These are phyloP conservation scores for Trichoderma koningii DNA, from an alignment of 2,329 filamentous ascomycete genomes.

Conservation along the genomic window DNA sequence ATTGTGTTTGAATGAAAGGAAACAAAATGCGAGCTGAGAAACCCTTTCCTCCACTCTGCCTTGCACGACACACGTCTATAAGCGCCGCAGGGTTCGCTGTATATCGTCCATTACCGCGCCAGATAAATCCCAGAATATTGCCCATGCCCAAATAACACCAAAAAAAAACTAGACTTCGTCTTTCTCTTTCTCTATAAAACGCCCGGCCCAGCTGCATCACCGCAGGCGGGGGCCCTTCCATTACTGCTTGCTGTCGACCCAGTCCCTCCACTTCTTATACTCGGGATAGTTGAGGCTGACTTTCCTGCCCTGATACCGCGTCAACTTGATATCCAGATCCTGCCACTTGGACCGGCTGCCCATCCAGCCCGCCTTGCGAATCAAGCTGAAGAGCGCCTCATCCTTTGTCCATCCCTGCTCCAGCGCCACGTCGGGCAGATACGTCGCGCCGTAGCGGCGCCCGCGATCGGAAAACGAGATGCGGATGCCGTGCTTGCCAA, in stretches of 20 bases:
- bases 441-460: conserved; percentile 79
- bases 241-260: conserved; percentile 52
- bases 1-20: not conserved
- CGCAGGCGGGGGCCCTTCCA: not conserved
- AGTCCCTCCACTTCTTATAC: conserved; percentile 78
- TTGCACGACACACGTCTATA: conserved; percentile 26
- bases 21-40: conserved; percentile 7
- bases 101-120: conserved; percentile 20
- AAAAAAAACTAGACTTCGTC: not conserved
- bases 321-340: conserved; percentile 74
- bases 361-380: conserved; percentile 92
- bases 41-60: conserved; percentile 12
- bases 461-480: conserved; percentile 79
- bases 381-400: conserved; percentile 83
- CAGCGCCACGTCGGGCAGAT: conserved; percentile 84
- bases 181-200: conserved; percentile 17
- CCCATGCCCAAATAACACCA: not conserved
- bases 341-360: conserved; percentile 79
- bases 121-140: not conserved
- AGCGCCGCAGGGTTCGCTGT: conserved; percentile 21
- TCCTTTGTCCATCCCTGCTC: conserved; percentile 97
- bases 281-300: conserved; percentile 69
- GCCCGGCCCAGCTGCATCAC: conserved; percentile 2
- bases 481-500: conserved; percentile 83
- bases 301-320: conserved; percentile 86